phyloP scores from a whole-genome alignment of 2,329 filamentous ascomycete genomes.

The Phaeosphaeriaceae sp. region DNA sequence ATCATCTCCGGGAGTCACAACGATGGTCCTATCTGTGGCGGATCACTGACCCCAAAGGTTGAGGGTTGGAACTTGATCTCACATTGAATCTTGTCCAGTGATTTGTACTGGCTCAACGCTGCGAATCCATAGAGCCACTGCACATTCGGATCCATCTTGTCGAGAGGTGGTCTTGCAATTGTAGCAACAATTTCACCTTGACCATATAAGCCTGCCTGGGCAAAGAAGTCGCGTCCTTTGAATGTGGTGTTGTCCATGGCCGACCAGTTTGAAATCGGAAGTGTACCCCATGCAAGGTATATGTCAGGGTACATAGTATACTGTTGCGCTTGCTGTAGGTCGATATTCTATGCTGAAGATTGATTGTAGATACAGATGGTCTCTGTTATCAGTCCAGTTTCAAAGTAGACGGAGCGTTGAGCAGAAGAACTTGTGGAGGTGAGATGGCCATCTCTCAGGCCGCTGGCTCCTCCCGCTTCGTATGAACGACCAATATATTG shows the following conservation, averaged over 20 bases:
- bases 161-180: no score
- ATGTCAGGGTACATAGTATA: neutral
- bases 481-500: neutral
- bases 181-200: no score
- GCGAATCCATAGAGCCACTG: neutral
- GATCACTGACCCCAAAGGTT: no score
- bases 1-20: no score
- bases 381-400: neutral
- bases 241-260: neutral
- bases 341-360: neutral
- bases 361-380: neutral
- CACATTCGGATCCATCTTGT: no score
- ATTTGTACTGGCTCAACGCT: neutral
- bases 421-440: neutral
- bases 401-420: conserved; percentile 1
- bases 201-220: neutral
- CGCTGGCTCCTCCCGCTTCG: neutral
- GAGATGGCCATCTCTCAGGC: neutral
- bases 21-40: no score
- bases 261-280: neutral
- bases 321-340: neutral
- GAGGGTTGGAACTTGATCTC: neutral
- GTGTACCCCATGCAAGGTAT: neutral
- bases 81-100: neutral
- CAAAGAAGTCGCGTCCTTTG: neutral